Percentiles rank a stretch among this genome's conserved stretches.
These are phyloP conservation scores for Mucor circinelloides DNA, from an alignment of 371 early-diverging fungal genomes.

Conservation along the genomic window DNA sequence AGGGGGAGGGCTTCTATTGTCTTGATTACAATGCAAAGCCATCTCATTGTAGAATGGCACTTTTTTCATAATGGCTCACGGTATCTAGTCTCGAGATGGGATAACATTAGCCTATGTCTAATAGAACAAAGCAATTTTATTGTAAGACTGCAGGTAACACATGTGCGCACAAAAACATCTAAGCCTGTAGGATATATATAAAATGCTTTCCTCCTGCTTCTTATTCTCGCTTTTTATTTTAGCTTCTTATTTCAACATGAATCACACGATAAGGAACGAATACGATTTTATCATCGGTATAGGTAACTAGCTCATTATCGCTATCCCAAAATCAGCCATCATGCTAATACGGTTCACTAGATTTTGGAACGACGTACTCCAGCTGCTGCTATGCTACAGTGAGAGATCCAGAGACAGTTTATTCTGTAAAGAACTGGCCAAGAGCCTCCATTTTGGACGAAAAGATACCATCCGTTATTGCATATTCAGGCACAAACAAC, in stretches of 20 bases:
- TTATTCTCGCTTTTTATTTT: background rate
- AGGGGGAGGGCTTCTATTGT: background rate
- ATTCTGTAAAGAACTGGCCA: slow-evolving; percentile 4
- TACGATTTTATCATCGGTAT: slow-evolving; percentile 4
- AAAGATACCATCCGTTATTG: background rate
- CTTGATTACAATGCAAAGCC: too few relatives aligned
- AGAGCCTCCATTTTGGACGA: background rate
- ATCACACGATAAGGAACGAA: background rate
- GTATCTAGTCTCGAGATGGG: background rate
- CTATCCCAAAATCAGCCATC: background rate
- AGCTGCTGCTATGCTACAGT: slow-evolving; percentile 3
- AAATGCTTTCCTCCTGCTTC: background rate
- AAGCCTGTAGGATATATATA: background rate
- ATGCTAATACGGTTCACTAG: background rate
- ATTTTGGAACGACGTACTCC: slow-evolving; percentile 6
- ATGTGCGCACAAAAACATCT: background rate
- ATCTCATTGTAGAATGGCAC: too few relatives aligned
- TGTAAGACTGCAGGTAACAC: too few relatives aligned
- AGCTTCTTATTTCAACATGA: background rate
- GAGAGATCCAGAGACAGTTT: background rate
- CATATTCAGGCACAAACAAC: background rate
- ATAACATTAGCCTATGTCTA: background rate
- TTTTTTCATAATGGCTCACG: background rate
- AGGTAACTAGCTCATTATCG: background rate
- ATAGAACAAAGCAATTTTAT: too few relatives aligned